phyloP scores from a whole-genome alignment of 2,329 filamentous ascomycete genomes.

The Aspergillus terreus region DNA sequence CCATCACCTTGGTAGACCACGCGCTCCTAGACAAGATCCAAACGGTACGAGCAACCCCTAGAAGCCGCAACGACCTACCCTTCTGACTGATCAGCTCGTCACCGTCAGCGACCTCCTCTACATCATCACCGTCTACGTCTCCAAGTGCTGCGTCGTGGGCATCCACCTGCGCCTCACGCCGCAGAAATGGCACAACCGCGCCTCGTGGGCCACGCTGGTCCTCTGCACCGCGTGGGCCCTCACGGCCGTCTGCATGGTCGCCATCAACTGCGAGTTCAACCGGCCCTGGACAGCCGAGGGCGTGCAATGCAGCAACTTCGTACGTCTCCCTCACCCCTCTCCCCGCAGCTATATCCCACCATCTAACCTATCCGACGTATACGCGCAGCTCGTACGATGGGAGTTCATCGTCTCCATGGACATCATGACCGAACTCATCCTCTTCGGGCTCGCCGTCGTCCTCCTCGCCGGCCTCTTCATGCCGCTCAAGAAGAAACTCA shows the following conservation, averaged over 20 bases:
- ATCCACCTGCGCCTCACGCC: conserved; percentile 46
- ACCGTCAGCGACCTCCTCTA: conserved; percentile 43
- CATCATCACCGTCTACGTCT: conserved; percentile 39
- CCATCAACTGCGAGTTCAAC: conserved; percentile 39
- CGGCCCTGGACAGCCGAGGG: conserved; percentile 31
- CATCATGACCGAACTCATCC: conserved; percentile 32
- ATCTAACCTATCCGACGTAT: neutral
- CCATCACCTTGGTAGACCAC: conserved; percentile 23
- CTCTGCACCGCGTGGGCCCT: conserved; percentile 37
- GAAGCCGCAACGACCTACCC: neutral
- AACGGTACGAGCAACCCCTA: conserved; percentile 15
- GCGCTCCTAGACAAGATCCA: conserved; percentile 24
- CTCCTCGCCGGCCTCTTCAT: conserved; percentile 32
- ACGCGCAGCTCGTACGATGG: conserved; percentile 27
- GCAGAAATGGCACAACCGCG: conserved; percentile 36
- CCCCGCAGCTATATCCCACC: too few relatives aligned
- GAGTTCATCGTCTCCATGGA: conserved; percentile 33
- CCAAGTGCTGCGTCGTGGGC: conserved; percentile 36
- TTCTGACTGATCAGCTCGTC: conserved; percentile 17
- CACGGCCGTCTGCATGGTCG: conserved; percentile 38
- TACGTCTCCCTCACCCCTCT: conserved; percentile 8
- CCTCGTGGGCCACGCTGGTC: conserved; percentile 33
- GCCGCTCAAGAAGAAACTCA: conserved; percentile 28
- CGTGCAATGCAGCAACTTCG: conserved; percentile 24
- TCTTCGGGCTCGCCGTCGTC: conserved; percentile 26